phyloP scores from a whole-genome alignment of 345 rosid species.

The Gossypium stocksii region DNA sequence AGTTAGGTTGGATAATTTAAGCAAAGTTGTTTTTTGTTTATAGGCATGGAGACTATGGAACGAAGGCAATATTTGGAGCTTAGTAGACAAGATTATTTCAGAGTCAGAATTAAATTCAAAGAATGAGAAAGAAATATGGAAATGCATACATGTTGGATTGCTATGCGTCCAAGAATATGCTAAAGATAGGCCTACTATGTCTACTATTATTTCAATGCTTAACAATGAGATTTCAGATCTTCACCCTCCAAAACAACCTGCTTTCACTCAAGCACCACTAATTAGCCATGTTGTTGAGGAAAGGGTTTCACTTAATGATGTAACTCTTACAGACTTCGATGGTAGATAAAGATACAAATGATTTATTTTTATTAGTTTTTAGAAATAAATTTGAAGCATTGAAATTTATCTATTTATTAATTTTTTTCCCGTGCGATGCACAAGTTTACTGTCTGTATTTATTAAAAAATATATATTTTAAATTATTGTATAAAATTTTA shows the following conservation, averaged over 20 bases:
- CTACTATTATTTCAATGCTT: neutral
- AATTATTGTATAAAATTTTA: too few relatives aligned
- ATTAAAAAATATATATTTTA: too few relatives aligned
- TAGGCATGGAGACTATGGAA: conserved; percentile 28
- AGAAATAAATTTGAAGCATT: too few relatives aligned
- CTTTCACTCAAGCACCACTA: neutral
- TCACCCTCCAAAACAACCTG: conserved; percentile 20
- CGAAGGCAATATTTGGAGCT: neutral
- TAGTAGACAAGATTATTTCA: neutral
- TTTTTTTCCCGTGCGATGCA: too few relatives aligned
- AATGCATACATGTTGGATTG: conserved; percentile 20
- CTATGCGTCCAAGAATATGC: conserved; percentile 26
- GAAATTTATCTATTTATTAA: too few relatives aligned
- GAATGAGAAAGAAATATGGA: neutral
- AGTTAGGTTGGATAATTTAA: too few relatives aligned
- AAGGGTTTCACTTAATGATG: neutral
- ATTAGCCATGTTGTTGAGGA: neutral
- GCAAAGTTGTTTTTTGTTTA: neutral
- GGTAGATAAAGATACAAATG: neutral
- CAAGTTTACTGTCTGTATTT: too few relatives aligned
- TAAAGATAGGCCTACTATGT: conserved; percentile 20
- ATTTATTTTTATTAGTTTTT: too few relatives aligned
- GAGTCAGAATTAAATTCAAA: neutral
- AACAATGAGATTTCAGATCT: conserved; percentile 21
- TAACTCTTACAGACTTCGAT: neutral